Percentiles rank a stretch among this genome's conserved stretches.
Evolutionary conservation across 164 flowering plant species (phyloP).

Genomic region (Cinnamomum micranthum): DNA sequence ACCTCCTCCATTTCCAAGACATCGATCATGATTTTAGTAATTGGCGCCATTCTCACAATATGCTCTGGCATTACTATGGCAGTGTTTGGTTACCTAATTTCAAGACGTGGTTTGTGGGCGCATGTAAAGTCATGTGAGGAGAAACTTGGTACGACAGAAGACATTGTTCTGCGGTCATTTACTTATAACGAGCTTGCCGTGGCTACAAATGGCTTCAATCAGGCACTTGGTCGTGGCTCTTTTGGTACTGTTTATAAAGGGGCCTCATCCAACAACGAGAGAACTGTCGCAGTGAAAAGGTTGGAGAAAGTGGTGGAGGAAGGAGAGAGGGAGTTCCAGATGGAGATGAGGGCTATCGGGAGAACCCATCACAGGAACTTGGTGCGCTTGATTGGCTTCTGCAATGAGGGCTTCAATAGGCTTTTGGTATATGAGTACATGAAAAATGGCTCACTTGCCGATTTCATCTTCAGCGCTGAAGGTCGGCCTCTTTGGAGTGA

Average conservation of each 20-base stretch:
- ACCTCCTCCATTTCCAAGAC: too few relatives aligned
- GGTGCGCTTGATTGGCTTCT: constrained; percentile 18
- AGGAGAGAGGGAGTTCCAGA: constrained; percentile 23
- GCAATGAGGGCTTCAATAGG: constrained; percentile 12
- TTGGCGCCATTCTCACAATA: not conserved
- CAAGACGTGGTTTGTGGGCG: not conserved
- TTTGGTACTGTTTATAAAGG: constrained; percentile 25
- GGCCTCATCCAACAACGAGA: not conserved
- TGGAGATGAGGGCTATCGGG: constrained; percentile 20
- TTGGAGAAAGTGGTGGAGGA: constrained; percentile 14
- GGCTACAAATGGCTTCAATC: constrained; percentile 21
- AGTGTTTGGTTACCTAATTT: not conserved
- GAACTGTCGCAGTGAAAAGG: constrained; percentile 16
- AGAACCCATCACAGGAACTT: constrained; percentile 29
- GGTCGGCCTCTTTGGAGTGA: constrained; percentile 10
- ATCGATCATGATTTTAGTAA: not conserved
- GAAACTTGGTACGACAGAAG: not conserved
- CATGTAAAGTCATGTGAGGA: not conserved
- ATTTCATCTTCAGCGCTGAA: constrained; percentile 15
- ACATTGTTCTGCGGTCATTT: constrained; percentile 3
- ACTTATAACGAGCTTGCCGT: constrained; percentile 16
- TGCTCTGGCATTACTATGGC: not conserved
- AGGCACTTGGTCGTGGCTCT: constrained; percentile 20
- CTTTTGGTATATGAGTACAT: constrained; percentile 28
- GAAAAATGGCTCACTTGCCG: constrained; percentile 23